Conservation (phyloP, 805 yeast species). For the Zygotorulaspora chibaensis region DNA sequence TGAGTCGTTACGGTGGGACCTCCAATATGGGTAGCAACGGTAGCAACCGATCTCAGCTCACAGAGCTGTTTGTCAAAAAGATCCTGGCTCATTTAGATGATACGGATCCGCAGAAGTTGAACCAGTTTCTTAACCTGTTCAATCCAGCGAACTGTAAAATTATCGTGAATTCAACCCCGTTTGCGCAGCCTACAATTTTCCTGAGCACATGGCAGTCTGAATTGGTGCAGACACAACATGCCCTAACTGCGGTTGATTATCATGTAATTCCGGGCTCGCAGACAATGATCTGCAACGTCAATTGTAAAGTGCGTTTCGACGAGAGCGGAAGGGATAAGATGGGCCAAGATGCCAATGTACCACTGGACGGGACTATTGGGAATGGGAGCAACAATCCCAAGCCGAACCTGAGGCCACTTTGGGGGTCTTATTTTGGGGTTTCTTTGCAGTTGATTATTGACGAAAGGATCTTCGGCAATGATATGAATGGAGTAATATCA, state of each 20-base stretch:
- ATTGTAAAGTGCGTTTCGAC: conserved; percentile 65
- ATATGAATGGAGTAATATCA: conserved; percentile 41
- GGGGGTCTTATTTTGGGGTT: conserved; percentile 73
- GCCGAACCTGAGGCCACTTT: conserved; percentile 44
- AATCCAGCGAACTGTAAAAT: conserved; percentile 26
- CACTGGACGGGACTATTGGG: conserved; percentile 7
- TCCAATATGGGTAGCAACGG: conserved; percentile 9
- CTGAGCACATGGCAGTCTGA: conserved; percentile 33
- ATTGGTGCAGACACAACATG: conserved; percentile 51
- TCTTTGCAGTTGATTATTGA: conserved; percentile 54
- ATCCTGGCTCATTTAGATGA: conserved; percentile 35
- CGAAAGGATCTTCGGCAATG: conserved; percentile 40
- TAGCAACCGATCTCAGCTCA: conserved; percentile 26
- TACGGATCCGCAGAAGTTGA: conserved; percentile 29
- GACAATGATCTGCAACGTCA: conserved; percentile 45
- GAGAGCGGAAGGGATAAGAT: conserved; percentile 65
- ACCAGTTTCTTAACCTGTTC: conserved; percentile 29
- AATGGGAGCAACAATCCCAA: conserved; percentile 12
- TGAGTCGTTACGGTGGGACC: conserved; percentile 12
- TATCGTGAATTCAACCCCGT: conserved; percentile 31
- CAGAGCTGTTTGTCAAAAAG: conserved; percentile 34
- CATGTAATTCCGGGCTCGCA: conserved; percentile 67
- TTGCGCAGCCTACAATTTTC: conserved; percentile 29
- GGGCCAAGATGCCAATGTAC: conserved; percentile 59
- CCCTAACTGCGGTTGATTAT: conserved; percentile 57